Percentiles rank a stretch among this genome's conserved stretches.
These are phyloP conservation scores for Apiotrichum siamense DNA, from an alignment of 1,284 basidiomycete species.

Conservation along the genomic window DNA sequence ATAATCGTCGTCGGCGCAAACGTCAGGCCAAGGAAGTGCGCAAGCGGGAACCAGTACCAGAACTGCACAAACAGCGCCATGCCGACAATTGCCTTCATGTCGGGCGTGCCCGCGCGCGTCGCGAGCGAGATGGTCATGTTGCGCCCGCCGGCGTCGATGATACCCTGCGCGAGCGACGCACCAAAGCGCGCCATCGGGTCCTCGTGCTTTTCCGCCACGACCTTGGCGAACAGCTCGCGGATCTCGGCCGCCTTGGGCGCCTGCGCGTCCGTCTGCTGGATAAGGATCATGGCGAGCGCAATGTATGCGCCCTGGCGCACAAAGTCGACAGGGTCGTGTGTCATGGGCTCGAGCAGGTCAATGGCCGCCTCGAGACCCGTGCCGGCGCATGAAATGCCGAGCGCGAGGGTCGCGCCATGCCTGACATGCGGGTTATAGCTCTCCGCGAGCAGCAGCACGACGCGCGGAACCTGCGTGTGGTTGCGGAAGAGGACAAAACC, in stretches of 20 bases:
- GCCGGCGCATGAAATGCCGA: slow-evolving; percentile 86
- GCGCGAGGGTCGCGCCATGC: slow-evolving; percentile 86
- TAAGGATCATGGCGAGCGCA: slow-evolving; percentile 88
- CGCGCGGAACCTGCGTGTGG: slow-evolving; percentile 83
- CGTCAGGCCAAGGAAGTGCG: slow-evolving; percentile 84
- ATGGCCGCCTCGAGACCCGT: slow-evolving; percentile 92
- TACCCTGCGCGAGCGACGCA: slow-evolving; percentile 85
- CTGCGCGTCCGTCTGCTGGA: slow-evolving; percentile 86
- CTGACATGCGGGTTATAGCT: slow-evolving; percentile 98
- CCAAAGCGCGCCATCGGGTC: slow-evolving; percentile 96
- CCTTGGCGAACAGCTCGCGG: slow-evolving; percentile 76
- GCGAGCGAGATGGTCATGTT: slow-evolving; percentile 90
- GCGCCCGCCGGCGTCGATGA: slow-evolving; percentile 91
- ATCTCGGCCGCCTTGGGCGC: slow-evolving; percentile 72
- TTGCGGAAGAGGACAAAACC: slow-evolving; percentile 95
- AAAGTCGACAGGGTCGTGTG: slow-evolving; percentile 92
- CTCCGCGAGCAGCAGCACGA: slow-evolving; percentile 90
- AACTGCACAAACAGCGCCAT: slow-evolving; percentile 96
- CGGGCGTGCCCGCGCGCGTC: slow-evolving; percentile 77
- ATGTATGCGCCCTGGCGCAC: slow-evolving; percentile 96
- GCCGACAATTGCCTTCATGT: slow-evolving; percentile 88
- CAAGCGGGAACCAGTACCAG: slow-evolving; percentile 98
- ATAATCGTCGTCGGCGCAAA: slow-evolving; percentile 93
- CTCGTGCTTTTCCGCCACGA: slow-evolving; percentile 90
- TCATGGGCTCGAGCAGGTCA: slow-evolving; percentile 92